Conservation (phyloP, 2,329 filamentous ascomycete species). For the Diaporthe citrichinensis region DNA sequence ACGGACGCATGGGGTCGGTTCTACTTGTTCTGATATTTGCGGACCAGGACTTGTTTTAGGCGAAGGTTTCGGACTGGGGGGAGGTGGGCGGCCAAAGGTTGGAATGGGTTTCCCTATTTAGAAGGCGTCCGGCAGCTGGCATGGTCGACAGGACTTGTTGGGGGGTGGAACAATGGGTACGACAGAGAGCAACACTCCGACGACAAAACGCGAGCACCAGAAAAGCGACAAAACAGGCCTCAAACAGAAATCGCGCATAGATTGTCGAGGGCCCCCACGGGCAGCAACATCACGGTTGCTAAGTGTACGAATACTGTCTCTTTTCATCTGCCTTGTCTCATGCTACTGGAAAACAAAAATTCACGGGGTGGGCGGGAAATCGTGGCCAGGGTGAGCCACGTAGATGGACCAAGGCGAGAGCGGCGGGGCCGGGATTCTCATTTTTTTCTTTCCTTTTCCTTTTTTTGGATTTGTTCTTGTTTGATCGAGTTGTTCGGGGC, state of each 20-base stretch:
- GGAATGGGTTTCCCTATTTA: constrained; percentile 33
- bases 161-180: constrained; percentile 29
- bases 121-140: constrained; percentile 39
- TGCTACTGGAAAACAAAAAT: constrained; percentile 35
- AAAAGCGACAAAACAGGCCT: constrained; percentile 38
- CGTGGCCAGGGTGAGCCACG: constrained; percentile 29
- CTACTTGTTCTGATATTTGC: constrained; percentile 24
- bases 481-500: neutral
- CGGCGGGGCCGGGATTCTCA: neutral
- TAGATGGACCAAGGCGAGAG: constrained; percentile 33
- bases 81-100: constrained; percentile 30
- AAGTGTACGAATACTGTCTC: constrained; percentile 39
- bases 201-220: constrained; percentile 36
- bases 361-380: constrained; percentile 24
- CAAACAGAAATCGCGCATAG: constrained; percentile 39
- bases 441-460: neutral
- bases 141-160: constrained; percentile 36
- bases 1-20: constrained; percentile 22
- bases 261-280: constrained; percentile 41
- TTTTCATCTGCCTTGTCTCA: constrained; percentile 29
- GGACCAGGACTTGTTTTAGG: constrained; percentile 29
- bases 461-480: neutral
- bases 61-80: constrained; percentile 25
- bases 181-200: constrained; percentile 35
- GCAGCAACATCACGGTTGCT: constrained; percentile 37